phyloP scores from a whole-genome alignment of 306 rosid genomes.

The Glycyrrhiza uralensis region DNA sequence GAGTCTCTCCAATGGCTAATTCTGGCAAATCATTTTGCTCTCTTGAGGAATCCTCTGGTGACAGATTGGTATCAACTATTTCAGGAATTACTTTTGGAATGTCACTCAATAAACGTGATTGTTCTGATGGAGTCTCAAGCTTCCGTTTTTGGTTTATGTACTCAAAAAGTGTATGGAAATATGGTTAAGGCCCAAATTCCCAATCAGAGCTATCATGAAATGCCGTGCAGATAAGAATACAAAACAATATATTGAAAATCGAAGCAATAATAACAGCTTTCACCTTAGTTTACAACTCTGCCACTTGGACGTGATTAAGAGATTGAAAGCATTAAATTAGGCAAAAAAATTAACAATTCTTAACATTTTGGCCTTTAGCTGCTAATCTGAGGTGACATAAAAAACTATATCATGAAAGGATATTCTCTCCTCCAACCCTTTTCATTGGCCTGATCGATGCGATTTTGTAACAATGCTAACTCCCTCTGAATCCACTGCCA shows the following conservation, averaged over 20 bases:
- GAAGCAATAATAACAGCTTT: not conserved
- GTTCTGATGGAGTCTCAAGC: conserved; percentile 53
- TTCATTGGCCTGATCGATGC: conserved; percentile 79
- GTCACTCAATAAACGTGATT: conserved; percentile 47
- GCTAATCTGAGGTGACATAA: not conserved
- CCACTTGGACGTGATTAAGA: not conserved
- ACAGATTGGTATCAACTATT: conserved; percentile 25
- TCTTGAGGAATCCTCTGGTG: conserved; percentile 26
- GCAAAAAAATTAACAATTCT: not conserved
- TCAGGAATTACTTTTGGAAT: conserved; percentile 63
- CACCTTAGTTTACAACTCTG: not conserved
- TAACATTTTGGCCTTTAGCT: not conserved
- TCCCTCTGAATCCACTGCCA: conserved; percentile 73
- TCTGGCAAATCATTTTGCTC: conserved; percentile 31
- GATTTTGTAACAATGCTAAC: conserved; percentile 52
- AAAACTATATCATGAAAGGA: conserved; percentile 47
- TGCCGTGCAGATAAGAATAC: not conserved
- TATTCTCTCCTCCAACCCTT: conserved; percentile 94
- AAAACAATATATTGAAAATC: not conserved
- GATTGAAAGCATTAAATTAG: conserved; percentile 8
- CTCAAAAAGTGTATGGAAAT: conserved; percentile 46
- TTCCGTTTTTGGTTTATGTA: conserved; percentile 47
- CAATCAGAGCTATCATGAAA: not conserved
- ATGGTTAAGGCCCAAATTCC: conserved; percentile 50
- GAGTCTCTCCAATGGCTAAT: conserved; percentile 21